These are phyloP conservation scores for Wallacemonas rigidus DNA, from an alignment of 208 protist genomes.

Conservation along the genomic window DNA sequence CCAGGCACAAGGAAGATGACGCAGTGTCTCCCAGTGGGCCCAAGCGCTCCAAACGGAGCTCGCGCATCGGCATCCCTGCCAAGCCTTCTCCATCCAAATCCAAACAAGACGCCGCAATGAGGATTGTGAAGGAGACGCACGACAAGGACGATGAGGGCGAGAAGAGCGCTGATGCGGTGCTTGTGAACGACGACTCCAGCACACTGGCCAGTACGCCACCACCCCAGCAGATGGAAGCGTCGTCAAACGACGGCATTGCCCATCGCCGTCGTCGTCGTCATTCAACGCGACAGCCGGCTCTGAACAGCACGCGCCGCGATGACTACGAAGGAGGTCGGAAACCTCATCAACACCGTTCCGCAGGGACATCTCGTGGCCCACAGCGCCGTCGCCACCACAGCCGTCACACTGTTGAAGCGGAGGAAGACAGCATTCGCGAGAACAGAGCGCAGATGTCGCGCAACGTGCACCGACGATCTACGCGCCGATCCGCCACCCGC, in stretches of 20 bases:
- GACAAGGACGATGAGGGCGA: background rate
- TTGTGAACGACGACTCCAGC: background rate
- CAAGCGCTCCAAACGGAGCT: slow-evolving; percentile 14
- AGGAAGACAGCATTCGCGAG: slow-evolving; percentile 14
- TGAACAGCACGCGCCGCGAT: background rate
- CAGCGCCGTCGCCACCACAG: slow-evolving; percentile 17
- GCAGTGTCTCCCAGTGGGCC: background rate
- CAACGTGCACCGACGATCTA: slow-evolving; percentile 8
- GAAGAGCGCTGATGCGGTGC: background rate
- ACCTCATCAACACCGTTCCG: background rate
- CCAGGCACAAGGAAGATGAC: background rate
- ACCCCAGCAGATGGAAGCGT: background rate
- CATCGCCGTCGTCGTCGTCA: background rate
- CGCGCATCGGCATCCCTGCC: slow-evolving; percentile 3
- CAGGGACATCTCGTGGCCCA: background rate
- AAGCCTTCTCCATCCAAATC: background rate
- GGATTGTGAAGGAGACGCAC: slow-evolving; percentile 10
- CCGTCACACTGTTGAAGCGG: background rate
- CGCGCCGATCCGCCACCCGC: slow-evolving; percentile 10
- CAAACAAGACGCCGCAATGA: background rate
- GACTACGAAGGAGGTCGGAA: background rate
- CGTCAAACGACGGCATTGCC: background rate
- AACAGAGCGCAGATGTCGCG: slow-evolving; percentile 3
- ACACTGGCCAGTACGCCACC: slow-evolving; percentile 1
- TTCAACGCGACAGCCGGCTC: background rate